Conservation (phyloP, 345 rosid species). For the Populus davidiana region DNA sequence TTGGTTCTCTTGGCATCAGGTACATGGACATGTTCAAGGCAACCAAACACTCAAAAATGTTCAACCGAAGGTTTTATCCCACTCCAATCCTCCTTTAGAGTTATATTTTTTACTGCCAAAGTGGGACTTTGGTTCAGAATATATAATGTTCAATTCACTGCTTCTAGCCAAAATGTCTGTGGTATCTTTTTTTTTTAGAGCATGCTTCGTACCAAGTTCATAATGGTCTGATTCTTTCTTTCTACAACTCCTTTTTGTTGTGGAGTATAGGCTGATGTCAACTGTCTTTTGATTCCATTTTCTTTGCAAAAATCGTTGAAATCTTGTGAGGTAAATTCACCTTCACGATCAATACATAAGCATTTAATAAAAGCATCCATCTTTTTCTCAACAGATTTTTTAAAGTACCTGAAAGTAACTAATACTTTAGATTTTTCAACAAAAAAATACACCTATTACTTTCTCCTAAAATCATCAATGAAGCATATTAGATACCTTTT, state of each 20-base stretch:
- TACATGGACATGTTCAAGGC: not conserved
- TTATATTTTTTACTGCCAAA: not conserved
- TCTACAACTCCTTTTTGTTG: not conserved
- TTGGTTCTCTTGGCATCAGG: not conserved
- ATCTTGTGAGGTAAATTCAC: not conserved
- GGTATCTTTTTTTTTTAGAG: not conserved
- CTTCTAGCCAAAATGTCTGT: too few species aligned
- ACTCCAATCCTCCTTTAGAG: not conserved
- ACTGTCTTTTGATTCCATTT: not conserved
- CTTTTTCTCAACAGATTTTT: not conserved
- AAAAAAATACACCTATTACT: too few species aligned
- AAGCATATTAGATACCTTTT: not conserved
- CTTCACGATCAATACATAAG: not conserved
- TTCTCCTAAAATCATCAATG: not conserved
- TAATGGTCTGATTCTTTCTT: not conserved
- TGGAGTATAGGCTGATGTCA: not conserved
- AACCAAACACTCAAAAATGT: not conserved
- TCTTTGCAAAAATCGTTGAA: not conserved
- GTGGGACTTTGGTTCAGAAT: not conserved
- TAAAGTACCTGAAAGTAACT: not conserved
- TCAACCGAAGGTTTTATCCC: not conserved
- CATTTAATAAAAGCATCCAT: not conserved
- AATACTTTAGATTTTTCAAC: not conserved
- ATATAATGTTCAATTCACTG: not conserved
- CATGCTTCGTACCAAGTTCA: not conserved